Evolutionary conservation across 495 filamentous ascomycete genomes (phyloP).

Genomic region (Penicillium malachiteum): DNA sequence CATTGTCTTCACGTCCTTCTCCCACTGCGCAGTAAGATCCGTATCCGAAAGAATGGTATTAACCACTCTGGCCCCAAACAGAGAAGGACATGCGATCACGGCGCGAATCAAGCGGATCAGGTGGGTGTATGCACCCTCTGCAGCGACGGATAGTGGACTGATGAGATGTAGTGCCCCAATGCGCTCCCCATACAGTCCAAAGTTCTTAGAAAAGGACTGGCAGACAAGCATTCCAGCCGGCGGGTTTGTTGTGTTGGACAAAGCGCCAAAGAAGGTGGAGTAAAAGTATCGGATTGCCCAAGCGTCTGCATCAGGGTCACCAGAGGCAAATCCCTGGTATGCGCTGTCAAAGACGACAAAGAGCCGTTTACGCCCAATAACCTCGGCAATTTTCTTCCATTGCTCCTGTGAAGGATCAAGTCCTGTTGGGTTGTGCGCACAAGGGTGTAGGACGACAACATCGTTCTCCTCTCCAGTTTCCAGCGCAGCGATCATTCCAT

Average conservation of each 20-base stretch:
- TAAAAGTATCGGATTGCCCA: conserved; percentile 42
- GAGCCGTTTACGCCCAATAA: conserved; percentile 25
- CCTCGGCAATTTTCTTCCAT: conserved; percentile 33
- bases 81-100: conserved; percentile 31
- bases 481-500: conserved; percentile 21
- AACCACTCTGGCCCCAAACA: conserved; percentile 33
- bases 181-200: conserved; percentile 44
- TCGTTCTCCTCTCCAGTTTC: conserved; percentile 20
- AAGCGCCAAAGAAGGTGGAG: not conserved
- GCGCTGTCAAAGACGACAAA: conserved; percentile 46
- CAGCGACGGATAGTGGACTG: conserved; percentile 1
- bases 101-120: conserved; percentile 23
- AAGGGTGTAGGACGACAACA: conserved; percentile 41
- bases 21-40: conserved; percentile 28
- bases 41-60: conserved; percentile 26
- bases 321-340: conserved; percentile 47
- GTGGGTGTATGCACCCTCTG: conserved; percentile 9
- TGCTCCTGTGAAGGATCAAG: conserved; percentile 32
- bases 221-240: conserved; percentile 15
- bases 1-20: conserved; percentile 38
- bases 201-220: conserved; percentile 46
- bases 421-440: conserved; percentile 48
- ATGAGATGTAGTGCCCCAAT: conserved; percentile 34
- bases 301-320: conserved; percentile 36
- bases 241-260: not conserved